Evolutionary conservation across 1,284 basidiomycete species (phyloP), one percentile per base, ranked within the genome.

Genomic region (Marasmius tenuissimus): DNA sequence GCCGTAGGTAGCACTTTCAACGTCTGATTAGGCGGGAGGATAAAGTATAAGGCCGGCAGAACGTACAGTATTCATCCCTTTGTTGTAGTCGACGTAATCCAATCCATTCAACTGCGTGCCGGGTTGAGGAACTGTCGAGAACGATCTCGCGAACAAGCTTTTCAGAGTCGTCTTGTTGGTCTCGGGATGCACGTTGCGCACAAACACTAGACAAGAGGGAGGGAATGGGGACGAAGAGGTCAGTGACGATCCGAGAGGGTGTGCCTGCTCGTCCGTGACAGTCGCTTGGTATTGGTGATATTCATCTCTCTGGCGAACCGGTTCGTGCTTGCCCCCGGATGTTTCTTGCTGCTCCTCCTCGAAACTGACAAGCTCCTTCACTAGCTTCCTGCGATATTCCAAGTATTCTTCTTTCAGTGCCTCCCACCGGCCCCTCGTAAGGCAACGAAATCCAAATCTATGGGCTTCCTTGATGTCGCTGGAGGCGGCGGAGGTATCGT

Each of bases 91-190:
- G 27, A 92, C 82, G 63, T 93, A 93, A 69, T 92, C 88, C 34
- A 93, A 71, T 0, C 76, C 80, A 4, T 73, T 66, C 37, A 47
- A 34, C n/a, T n/a, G 27, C 35, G 39, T 18, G 11, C 18, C 47
- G 6, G 38, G 14, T 38, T 48, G 37, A 18, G n/a, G 22, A n/a
- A 37, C 37, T 5, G 34, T 18, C 37, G 58, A 58, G 48, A 85
- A 79, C 0, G 81, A 77, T n/a, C 71, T 67, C 4, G 75, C 69
- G 65, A 92, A 87, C 3, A 91, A 71, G 2, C 76, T 72, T 49
- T 84, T 85, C n/a, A 93, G 75, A 0, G 88, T 87, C 0, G 90
- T 92, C 71, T 91, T 92, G 71, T 92, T 93, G 20, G 89, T 90
- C 61, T 85, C 85, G 1, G 83, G 77, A 63, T 92, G 87, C 7